Base-by-base conservation (phyloP, 2,329 filamentous ascomycete species). In the Zopfia rhizophila region DNA sequence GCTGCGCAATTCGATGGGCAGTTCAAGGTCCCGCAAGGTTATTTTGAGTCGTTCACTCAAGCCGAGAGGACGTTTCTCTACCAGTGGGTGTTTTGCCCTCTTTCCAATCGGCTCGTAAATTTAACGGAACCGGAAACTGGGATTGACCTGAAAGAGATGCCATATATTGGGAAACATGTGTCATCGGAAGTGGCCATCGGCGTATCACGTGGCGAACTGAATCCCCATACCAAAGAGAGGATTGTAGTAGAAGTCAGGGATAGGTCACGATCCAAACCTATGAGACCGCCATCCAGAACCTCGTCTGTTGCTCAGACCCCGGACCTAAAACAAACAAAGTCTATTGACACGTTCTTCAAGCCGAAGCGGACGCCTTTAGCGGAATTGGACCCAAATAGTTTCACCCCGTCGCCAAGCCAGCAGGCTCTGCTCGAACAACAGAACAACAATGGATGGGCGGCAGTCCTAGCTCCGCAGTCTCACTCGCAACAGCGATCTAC, bases 1-100 rank as follows among this genome's bases (percentile, higher is more conserved):
- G 89, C 90, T 76, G 76, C 96, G 14, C 90, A 92, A 57, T 95
- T 97, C 56, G 91, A 97, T 42, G 91, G 91, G 13, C 92, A 96
- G 68, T 87, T 86, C 59, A 83, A 83, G 40, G 82, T 99, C 7
- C 92, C 94, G 0, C 77, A 86, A 27, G 87, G 89, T 51, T 99
- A 97, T 66, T 75, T 94, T 19, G 84, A 89, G 6, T 79, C 83
- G 14, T 99, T 97, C 68, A 82, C 84, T 51, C 87, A 93, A 66
- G 94, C 94, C 0, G 94, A 99, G 70, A 78, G 90, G 58, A 97
- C 94, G 0, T 99, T 99, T 64, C 75, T 97, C 13, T 89, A 97
- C 64, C 94, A 97, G 74, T 89, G 94, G 73, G 93, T 97, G 3
- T 99, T 90, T 69, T 97, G 93, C 67, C 91, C 93, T 0, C 76